Conservation (phyloP, 2,329 filamentous ascomycete genomes). For the Phaeosphaeriaceae sp. region DNA sequence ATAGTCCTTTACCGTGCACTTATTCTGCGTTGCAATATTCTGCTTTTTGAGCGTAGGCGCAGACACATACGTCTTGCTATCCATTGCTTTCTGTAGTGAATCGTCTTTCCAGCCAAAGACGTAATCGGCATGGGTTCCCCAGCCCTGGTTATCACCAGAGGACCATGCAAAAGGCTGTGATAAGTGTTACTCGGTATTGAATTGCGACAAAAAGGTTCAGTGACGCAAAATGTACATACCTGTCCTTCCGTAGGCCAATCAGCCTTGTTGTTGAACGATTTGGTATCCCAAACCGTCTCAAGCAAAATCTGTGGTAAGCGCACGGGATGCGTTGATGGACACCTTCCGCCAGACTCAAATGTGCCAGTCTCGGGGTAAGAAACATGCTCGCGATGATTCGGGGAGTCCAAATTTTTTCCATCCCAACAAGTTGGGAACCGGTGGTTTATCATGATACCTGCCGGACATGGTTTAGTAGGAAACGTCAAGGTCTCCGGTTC, state of each 20-base stretch:
- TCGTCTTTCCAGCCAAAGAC: slow-evolving; percentile 43
- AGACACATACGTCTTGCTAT: slow-evolving; percentile 37
- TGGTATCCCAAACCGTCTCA: slow-evolving; percentile 44
- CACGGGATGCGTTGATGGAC: slow-evolving; percentile 36
- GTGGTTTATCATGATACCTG: slow-evolving; percentile 37
- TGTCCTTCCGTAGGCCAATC: slow-evolving; percentile 41
- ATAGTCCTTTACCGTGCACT: slow-evolving; percentile 41
- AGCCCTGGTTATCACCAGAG: slow-evolving; percentile 36
- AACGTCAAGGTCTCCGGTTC: slow-evolving; percentile 33
- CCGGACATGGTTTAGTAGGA: slow-evolving; percentile 29
- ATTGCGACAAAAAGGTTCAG: neutral
- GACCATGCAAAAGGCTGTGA: slow-evolving; percentile 37
- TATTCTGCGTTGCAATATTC: slow-evolving; percentile 42
- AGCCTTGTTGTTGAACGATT: slow-evolving; percentile 38
- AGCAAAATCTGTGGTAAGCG: slow-evolving; percentile 39
- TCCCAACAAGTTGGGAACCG: slow-evolving; percentile 40
- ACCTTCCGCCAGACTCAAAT: slow-evolving; percentile 39
- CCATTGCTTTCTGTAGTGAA: slow-evolving; percentile 36
- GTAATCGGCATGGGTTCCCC: slow-evolving; percentile 40
- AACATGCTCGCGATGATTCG: slow-evolving; percentile 35
- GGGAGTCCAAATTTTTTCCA: slow-evolving; percentile 33
- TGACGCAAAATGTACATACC: neutral
- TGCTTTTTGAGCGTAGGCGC: slow-evolving; percentile 42
- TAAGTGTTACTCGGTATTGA: no score
- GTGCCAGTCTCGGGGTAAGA: slow-evolving; percentile 36